Evolutionary conservation across 129 eudicot genomes (phyloP), one percentile per base, ranked within the genome.

Genomic region (Cynara cardunculus): DNA sequence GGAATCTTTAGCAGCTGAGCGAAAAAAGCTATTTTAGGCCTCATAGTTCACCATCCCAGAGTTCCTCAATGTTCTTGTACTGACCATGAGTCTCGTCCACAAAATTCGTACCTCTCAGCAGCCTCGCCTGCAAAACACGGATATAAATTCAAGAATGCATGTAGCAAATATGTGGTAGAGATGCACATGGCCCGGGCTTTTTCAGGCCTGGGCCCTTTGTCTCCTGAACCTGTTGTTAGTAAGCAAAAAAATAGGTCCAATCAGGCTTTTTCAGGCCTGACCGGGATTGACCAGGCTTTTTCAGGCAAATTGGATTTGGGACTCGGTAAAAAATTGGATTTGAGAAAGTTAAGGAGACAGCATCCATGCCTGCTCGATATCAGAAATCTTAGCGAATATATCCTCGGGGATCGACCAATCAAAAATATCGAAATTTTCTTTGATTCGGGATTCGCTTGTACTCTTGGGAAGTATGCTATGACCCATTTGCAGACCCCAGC

Each of bases 401-500:
- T 90, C 93, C 28, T 93, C 91, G 2, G 98, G 98, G 41, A 93
- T 93, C 16, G 88, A 90, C 94, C 96, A 93, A 78, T 83, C 87
- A 76, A 89, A 89, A 46, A 93, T 66, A 31, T 84, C 96, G 22
- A 87, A 77, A 80, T 90, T 90, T 81, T 93, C 87, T 77, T 86
- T 89, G 82, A 93, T 89, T 41, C 94, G 78, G 22, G 84, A 73
- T 83, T 92, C 94, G 70, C 81, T 73, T 25, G 92, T 89, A 44
- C 92, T 89, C 86, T 93, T 93, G 11, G 96, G 94, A 76, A 90
- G 91, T 65, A 89, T 86, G 66, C 98, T 93, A 73, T 90, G 90
- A 70, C 97, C 95, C 91, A 82, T 89, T 71, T 93, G 97, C 31
- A 93, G 64, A 30, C 93, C 97, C 97, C 93, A 93, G 5, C 96